phyloP scores from a whole-genome alignment of 768 basidiomycete species.

The Pholiota conissans region DNA sequence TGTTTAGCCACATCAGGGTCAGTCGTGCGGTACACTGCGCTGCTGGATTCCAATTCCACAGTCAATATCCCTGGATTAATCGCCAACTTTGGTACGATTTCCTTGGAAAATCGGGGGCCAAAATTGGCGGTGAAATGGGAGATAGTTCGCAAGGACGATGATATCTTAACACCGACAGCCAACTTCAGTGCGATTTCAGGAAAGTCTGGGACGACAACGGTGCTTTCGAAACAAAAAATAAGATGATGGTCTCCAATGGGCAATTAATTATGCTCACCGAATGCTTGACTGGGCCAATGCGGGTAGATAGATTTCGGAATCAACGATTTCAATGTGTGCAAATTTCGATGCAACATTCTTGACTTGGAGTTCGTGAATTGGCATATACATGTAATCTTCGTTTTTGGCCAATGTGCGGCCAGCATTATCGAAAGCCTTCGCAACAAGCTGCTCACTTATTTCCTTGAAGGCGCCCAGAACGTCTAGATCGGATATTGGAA shows the following conservation, averaged over 20 bases:
- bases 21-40: slow-evolving; percentile 41
- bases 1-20: slow-evolving; percentile 53
- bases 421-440: slow-evolving; percentile 31
- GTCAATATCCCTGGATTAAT: slow-evolving; percentile 41
- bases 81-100: slow-evolving; percentile 48
- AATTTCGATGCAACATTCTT: slow-evolving; percentile 45
- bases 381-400: slow-evolving; percentile 38
- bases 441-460: slow-evolving; percentile 31
- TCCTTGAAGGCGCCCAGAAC: slow-evolving; percentile 44
- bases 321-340: slow-evolving; percentile 39
- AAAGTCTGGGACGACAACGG: slow-evolving; percentile 45
- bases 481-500: slow-evolving; percentile 36
- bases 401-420: slow-evolving; percentile 26
- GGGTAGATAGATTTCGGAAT: slow-evolving; percentile 38
- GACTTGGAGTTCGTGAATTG: slow-evolving; percentile 55
- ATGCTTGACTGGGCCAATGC: slow-evolving; percentile 55
- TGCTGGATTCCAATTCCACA: slow-evolving; percentile 49
- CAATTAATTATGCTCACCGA: slow-evolving; percentile 32
- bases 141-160: slow-evolving; percentile 57
- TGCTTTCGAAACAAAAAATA: slow-evolving; percentile 30
- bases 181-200: slow-evolving; percentile 49
- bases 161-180: slow-evolving; percentile 56
- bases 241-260: neutral
- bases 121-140: slow-evolving; percentile 60
- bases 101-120: slow-evolving; percentile 53